A percentile compares a stretch with the other conserved stretches of the same genome.
Conservation (phyloP, 495 filamentous ascomycete species). For the Neurospora sp. region DNA sequence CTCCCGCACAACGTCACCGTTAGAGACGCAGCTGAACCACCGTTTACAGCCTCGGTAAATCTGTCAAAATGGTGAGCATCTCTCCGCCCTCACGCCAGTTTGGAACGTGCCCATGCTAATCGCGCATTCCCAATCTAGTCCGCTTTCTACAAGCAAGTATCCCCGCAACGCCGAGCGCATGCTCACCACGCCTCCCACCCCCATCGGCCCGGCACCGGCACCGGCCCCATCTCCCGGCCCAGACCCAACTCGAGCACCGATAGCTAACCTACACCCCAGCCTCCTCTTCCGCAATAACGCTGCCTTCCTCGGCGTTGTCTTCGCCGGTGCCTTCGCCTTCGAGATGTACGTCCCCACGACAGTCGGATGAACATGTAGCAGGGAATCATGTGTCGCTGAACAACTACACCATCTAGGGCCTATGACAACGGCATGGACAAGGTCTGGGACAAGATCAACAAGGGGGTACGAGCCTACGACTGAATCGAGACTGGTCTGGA, state of each 20-base stretch:
- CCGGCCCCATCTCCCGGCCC: background rate
- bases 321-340: constrained; percentile 78
- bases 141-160: constrained; percentile 72
- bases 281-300: constrained; percentile 74
- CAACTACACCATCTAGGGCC: constrained; percentile 37
- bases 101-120: constrained; percentile 14
- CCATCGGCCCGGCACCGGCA: background rate
- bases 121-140: constrained; percentile 29
- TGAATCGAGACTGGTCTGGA: background rate
- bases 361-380: background rate
- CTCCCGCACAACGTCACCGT: constrained; percentile 8
- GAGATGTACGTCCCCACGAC: constrained; percentile 61
- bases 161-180: constrained; percentile 8
- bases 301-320: constrained; percentile 76
- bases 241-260: constrained; percentile 2
- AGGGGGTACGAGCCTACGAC: constrained; percentile 50
- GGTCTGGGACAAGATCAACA: constrained; percentile 83
- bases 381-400: constrained; percentile 13
- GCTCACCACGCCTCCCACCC: background rate
- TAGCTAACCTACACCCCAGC: constrained; percentile 42
- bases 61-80: constrained; percentile 28
- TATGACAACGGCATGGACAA: constrained; percentile 69
- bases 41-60: constrained; percentile 1
- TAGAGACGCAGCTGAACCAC: background rate
- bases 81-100: background rate